These are phyloP conservation scores for Tetrahymena malaccensis DNA, from an alignment of 73 alveolate genomes.

Conservation along the genomic window DNA sequence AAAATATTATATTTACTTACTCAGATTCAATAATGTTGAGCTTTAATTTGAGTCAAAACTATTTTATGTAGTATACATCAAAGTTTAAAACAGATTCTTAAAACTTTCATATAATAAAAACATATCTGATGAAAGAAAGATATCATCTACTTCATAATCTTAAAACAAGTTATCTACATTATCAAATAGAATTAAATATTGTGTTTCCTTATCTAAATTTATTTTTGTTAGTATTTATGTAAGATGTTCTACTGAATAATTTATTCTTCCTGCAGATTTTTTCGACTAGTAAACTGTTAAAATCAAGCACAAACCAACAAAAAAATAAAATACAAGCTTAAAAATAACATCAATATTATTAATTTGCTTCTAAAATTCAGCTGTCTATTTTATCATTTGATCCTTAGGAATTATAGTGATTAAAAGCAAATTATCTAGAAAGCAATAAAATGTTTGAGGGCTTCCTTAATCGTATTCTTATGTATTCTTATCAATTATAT, in stretches of 20 bases:
- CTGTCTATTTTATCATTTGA: not conserved
- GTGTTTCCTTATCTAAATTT: not conserved
- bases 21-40: not conserved
- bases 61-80: not conserved
- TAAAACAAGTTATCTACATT: not conserved
- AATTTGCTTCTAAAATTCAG: not conserved
- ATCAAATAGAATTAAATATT: not conserved
- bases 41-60: not conserved
- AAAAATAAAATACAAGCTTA: too few species aligned
- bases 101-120: not conserved
- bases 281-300: not conserved
- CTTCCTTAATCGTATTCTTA: not conserved
- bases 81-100: not conserved
- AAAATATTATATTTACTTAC: not conserved
- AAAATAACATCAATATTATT: not conserved
- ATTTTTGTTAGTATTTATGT: not conserved
- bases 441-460: not conserved
- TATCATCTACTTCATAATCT: not conserved
- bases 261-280: not conserved
- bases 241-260: not conserved
- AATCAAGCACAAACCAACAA: not conserved
- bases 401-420: not conserved
- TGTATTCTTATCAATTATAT: not conserved
- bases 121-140: not conserved
- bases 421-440: too few species aligned